phyloP scores from a whole-genome alignment of 2,329 filamentous ascomycete genomes.

The Botrytis medusae region DNA sequence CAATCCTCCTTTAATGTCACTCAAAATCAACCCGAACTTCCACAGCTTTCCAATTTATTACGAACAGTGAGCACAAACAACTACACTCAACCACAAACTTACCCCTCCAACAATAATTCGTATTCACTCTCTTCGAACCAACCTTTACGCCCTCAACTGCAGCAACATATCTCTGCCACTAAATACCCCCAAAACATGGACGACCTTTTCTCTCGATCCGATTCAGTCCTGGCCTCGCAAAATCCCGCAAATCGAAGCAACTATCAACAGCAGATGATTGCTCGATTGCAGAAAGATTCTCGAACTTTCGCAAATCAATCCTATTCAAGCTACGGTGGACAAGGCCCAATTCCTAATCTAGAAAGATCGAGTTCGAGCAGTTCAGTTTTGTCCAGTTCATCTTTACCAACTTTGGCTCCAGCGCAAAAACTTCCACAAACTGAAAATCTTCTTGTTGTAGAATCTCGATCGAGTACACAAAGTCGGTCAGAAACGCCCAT shows the following conservation, averaged over 20 bases:
- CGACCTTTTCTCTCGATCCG: slow-evolving; percentile 14
- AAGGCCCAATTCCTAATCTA: background rate
- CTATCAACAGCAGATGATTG: slow-evolving; percentile 15
- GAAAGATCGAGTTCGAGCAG: slow-evolving; percentile 12
- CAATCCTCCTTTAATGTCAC: background rate
- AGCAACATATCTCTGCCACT: background rate
- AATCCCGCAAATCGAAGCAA: slow-evolving; percentile 14
- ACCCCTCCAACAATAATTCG: slow-evolving; percentile 6
- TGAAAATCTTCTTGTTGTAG: slow-evolving; percentile 16
- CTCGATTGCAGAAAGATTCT: background rate
- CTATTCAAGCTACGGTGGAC: background rate
- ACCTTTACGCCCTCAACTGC: background rate
- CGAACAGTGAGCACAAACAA: background rate
- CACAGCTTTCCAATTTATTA: slow-evolving; percentile 11
- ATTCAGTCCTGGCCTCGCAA: slow-evolving; percentile 13
- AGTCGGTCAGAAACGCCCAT: slow-evolving; percentile 19
- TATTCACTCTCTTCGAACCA: slow-evolving; percentile 20
- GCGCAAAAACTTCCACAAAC: background rate
- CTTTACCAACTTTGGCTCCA: slow-evolving; percentile 13
- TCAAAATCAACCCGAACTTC: slow-evolving; percentile 9
- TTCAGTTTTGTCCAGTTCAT: background rate
- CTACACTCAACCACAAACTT: background rate
- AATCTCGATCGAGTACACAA: slow-evolving; percentile 19
- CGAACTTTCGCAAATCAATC: background rate
- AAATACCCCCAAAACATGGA: slow-evolving; percentile 17